Evolutionary conservation across 2,329 filamentous ascomycete species (phyloP).

Genomic region (Fusarium sp.): DNA sequence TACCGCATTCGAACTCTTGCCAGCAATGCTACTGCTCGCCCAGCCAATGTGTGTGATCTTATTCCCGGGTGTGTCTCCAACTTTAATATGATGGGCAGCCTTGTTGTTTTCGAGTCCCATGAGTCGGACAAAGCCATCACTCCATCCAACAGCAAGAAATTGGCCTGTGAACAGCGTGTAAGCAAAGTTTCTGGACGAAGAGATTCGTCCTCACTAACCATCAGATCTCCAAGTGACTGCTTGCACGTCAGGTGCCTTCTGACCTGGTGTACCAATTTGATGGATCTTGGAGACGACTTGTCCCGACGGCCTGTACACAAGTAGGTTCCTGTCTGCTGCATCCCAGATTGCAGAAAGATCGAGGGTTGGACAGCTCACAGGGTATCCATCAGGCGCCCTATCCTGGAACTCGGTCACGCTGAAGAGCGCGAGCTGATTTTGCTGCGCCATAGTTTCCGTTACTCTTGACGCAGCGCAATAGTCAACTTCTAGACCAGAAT

Average conservation of each 20-base stretch:
- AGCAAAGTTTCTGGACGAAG: not conserved
- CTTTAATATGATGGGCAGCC: slow-evolving; percentile 76
- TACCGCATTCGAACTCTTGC: slow-evolving; percentile 40
- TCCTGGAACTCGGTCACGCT: slow-evolving; percentile 69
- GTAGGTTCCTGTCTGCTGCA: slow-evolving; percentile 73
- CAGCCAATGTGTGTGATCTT: slow-evolving; percentile 66
- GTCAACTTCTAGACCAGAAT: not conserved
- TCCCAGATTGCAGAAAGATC: slow-evolving; percentile 81
- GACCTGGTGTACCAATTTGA: slow-evolving; percentile 55
- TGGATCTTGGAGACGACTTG: slow-evolving; percentile 70
- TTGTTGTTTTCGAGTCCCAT: slow-evolving; percentile 85
- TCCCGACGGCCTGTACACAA: slow-evolving; percentile 81
- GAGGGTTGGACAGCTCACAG: slow-evolving; percentile 85
- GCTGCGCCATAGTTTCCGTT: slow-evolving; percentile 43
- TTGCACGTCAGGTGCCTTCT: slow-evolving; percentile 56
- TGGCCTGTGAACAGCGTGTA: slow-evolving; percentile 63
- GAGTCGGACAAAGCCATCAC: slow-evolving; percentile 80
- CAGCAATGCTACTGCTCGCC: slow-evolving; percentile 58
- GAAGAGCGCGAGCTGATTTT: slow-evolving; percentile 57
- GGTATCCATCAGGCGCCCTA: slow-evolving; percentile 65
- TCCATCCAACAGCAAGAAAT: slow-evolving; percentile 85
- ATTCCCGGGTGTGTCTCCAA: slow-evolving; percentile 58
- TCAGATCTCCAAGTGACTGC: slow-evolving; percentile 74
- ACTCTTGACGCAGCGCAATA: slow-evolving; percentile 3
- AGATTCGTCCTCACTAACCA: slow-evolving; percentile 58